Percentiles rank a stretch among this genome's conserved stretches.
Conservation (phyloP, 148 eudicot genomes). For the Rhododendron griersonianum region DNA sequence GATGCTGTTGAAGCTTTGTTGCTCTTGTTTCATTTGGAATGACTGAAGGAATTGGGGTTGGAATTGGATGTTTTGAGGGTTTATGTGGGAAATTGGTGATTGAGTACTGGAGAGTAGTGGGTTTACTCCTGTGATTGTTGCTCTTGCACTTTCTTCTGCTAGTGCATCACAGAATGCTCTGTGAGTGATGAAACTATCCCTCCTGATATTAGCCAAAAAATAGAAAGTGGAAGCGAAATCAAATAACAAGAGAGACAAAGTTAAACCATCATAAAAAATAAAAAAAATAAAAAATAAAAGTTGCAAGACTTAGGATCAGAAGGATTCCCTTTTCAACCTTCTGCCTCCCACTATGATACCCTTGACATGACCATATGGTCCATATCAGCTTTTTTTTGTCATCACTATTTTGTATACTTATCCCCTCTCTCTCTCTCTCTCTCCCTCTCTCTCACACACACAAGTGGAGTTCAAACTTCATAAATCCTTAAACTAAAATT, state of each 20-base stretch:
- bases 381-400: not conserved
- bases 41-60: slow-evolving; percentile 21
- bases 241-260: not conserved
- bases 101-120: slow-evolving; percentile 22
- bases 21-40: slow-evolving; percentile 46
- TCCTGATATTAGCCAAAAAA: slow-evolving; percentile 35
- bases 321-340: not conserved
- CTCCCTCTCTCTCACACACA: not conserved
- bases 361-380: not conserved
- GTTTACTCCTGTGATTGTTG: slow-evolving; percentile 36
- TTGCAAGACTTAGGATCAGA: not conserved
- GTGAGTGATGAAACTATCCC: slow-evolving; percentile 98
- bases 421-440: not conserved
- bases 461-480: not conserved
- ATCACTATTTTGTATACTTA: not conserved
- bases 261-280: not conserved
- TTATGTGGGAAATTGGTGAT: slow-evolving; percentile 16
- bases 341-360: not conserved
- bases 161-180: slow-evolving; percentile 94
- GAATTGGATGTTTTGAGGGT: slow-evolving; percentile 22
- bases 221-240: not conserved
- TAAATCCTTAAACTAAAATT: not conserved
- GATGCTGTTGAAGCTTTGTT: slow-evolving; percentile 24
- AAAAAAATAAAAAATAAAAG: too few relatives aligned
- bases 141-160: slow-evolving; percentile 81